Percentiles rank a stretch among this genome's conserved stretches.
phyloP scores from a whole-genome alignment of 495 filamentous ascomycete species.

The Daldinia concentrica region DNA sequence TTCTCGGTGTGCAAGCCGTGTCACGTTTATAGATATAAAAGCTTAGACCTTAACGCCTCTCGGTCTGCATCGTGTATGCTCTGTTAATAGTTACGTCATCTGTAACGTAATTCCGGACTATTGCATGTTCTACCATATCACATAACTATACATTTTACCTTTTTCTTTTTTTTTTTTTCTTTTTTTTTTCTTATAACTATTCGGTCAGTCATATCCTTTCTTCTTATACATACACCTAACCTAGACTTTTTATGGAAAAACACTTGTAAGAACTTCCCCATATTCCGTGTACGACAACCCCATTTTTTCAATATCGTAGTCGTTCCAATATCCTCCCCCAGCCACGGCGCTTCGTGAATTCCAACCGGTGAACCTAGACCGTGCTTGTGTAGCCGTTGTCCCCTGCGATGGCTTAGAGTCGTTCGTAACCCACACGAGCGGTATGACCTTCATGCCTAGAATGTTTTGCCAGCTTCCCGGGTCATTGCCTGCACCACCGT shows the following conservation, averaged over 20 bases:
- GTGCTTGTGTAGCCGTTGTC: conserved; percentile 49
- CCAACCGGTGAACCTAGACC: conserved; percentile 48
- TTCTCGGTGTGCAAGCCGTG: neutral
- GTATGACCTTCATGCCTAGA: conserved; percentile 54
- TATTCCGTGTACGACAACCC: conserved; percentile 51
- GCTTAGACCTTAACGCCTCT: neutral
- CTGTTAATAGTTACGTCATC: neutral
- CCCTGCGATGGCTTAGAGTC: conserved; percentile 55
- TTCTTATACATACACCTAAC: neutral
- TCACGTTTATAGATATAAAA: neutral
- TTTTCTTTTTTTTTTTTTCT: neutral
- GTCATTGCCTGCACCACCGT: conserved; percentile 53
- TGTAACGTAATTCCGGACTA: neutral
- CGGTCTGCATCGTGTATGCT: neutral
- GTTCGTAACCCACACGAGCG: conserved; percentile 56
- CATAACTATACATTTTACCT: neutral
- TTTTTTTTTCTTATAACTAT: too few relatives aligned
- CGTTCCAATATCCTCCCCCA: conserved; percentile 58
- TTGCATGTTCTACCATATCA: neutral
- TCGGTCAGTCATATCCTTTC: too few relatives aligned
- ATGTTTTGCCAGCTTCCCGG: conserved; percentile 48
- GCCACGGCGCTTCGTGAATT: conserved; percentile 41
- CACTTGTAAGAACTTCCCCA: conserved; percentile 45
- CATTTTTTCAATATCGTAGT: conserved; percentile 59
- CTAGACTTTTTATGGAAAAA: conserved; percentile 43